phyloP scores from a whole-genome alignment of 495 filamentous ascomycete species.

The Penicillium cataractarum region DNA sequence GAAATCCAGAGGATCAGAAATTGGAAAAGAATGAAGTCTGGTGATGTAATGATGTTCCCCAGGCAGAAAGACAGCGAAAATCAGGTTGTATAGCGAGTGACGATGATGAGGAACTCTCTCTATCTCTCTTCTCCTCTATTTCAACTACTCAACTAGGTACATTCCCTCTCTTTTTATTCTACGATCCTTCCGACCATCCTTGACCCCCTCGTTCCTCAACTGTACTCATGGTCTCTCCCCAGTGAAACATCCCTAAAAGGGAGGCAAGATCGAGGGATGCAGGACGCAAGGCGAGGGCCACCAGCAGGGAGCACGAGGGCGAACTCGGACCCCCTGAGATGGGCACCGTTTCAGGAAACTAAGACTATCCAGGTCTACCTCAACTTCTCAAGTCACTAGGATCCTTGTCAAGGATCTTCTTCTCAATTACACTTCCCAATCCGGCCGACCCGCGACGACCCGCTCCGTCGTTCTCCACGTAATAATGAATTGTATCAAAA shows the following conservation, averaged over 20 bases:
- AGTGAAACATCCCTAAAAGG: slow-evolving; percentile 1
- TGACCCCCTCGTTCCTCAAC: not conserved
- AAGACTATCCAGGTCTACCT: not conserved
- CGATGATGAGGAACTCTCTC: slow-evolving; percentile 2
- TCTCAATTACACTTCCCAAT: slow-evolving; percentile 28
- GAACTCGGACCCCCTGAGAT: slow-evolving; percentile 20
- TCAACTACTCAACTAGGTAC: not conserved
- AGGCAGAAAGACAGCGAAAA: slow-evolving; percentile 6
- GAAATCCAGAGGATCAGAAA: not conserved
- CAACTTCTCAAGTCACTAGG: no score
- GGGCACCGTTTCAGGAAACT: not conserved
- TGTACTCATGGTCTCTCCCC: not conserved
- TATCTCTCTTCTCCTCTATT: slow-evolving; percentile 18
- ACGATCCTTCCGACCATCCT: not conserved
- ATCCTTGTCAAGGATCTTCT: no score
- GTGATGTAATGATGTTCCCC: not conserved
- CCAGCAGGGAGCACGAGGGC: slow-evolving; percentile 9
- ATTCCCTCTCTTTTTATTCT: slow-evolving; percentile 8
- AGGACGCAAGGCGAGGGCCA: slow-evolving; percentile 8
- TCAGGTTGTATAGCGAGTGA: slow-evolving; percentile 15
- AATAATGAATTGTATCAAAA: not conserved
- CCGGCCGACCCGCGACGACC: slow-evolving; percentile 15
- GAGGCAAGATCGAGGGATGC: slow-evolving; percentile 10
- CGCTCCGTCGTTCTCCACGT: slow-evolving; percentile 2
- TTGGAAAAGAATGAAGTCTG: not conserved